Base-by-base conservation (phyloP, 768 basidiomycete species). In the Panellus pusillus region DNA sequence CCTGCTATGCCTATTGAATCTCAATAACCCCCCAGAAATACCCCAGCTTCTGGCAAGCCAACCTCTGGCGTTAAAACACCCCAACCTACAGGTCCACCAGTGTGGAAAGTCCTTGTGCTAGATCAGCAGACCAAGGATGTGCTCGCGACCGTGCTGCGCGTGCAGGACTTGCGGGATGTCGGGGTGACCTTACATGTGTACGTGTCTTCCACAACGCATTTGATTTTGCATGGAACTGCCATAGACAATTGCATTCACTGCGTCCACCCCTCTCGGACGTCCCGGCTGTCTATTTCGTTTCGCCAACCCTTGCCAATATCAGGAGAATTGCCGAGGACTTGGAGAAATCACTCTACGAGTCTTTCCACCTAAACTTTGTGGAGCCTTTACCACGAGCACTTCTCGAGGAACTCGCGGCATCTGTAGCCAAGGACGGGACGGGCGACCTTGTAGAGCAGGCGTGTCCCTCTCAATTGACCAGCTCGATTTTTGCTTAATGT, bases 131-230 rank as follows among this genome's bases (percentile, higher is more conserved):
- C 93, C 19, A 97, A 98, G 69, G 97, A 98, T 68, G 87, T 98
- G 18, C 79, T 99, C 35, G 97, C 97, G 14, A 98, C 96, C 1
- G 89, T 93, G 17, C 73, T 99, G 60, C 84, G 95, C 49, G 97
- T 99, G 7, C 95, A 98, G 70, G 97, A 98, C 72, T 78, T 99
- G 57, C 82, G 97, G 51, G 96, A 98, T 65, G 91, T 92, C 44
- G 97, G 97, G 29, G 94, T 99, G 38, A 99, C 97, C 9, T 78
- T 99, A 54, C 97, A 99, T 74, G 93, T 98, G 95, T 98, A 76
- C 63, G 92, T 74, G 50, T 19, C 37, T 39, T 61, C 35, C 27
- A 44, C 19, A 41, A 2, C 52, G 52, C 32, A 40, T 8, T 56
- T 48, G 40, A n/a, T 43, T 43, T 50, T 50, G 50, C 42, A 42